phyloP scores from a whole-genome alignment of 768 basidiomycete species.

The Russula earlei region DNA sequence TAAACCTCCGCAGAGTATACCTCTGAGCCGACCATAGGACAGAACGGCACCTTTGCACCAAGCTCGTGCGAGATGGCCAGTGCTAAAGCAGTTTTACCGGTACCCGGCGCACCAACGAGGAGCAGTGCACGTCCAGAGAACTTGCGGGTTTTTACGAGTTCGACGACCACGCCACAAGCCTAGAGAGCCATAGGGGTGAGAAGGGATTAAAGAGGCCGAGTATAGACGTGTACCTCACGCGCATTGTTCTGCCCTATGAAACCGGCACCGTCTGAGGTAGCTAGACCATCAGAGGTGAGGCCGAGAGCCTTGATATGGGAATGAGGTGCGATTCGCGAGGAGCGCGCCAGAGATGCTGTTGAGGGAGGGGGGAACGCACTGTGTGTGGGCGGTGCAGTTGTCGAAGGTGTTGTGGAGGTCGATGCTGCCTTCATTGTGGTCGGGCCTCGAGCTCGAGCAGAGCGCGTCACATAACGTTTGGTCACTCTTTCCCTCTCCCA shows the following conservation, averaged over 20 bases:
- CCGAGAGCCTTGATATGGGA: conserved; percentile 98
- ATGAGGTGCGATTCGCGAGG: conserved; percentile 81
- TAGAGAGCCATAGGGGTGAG: conserved; percentile 24
- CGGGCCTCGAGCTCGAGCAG: too few species aligned
- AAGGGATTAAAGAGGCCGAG: neutral
- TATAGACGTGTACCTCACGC: conserved; percentile 56
- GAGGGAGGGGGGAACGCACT: conserved; percentile 67
- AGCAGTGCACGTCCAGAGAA: conserved; percentile 91
- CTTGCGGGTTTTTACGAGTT: conserved; percentile 82
- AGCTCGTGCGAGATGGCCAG: conserved; percentile 93
- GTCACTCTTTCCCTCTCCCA: too few species aligned
- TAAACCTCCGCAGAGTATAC: conserved; percentile 96
- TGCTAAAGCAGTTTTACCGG: conserved; percentile 95
- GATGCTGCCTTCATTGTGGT: conserved; percentile 19
- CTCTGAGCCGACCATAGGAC: conserved; percentile 97
- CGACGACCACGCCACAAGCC: conserved; percentile 88
- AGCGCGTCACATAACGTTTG: too few species aligned
- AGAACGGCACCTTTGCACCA: conserved; percentile 92
- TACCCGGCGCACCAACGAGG: conserved; percentile 92
- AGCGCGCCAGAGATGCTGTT: conserved; percentile 48
- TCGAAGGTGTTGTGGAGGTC: conserved; percentile 17
- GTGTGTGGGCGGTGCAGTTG: conserved; percentile 36
- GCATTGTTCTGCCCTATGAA: conserved; percentile 89
- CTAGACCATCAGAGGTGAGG: conserved; percentile 73
- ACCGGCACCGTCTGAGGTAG: conserved; percentile 62